Percentiles rank a stretch among this genome's conserved stretches.
Evolutionary conservation across 148 eudicot genomes (phyloP).

Genomic region (Chenopodium suecicum): DNA sequence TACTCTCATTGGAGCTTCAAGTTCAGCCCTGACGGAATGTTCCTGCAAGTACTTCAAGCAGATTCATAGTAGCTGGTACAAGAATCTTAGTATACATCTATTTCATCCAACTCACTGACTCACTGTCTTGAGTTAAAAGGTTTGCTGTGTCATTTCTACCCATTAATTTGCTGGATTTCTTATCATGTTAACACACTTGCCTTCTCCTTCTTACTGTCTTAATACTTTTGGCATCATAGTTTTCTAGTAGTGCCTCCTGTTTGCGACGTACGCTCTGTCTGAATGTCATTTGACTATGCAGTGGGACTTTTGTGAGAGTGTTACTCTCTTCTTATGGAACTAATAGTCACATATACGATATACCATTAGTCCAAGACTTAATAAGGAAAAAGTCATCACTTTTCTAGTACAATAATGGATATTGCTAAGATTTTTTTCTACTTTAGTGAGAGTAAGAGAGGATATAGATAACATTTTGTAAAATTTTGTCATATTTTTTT

Average conservation of each 20-base stretch:
- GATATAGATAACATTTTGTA: no score
- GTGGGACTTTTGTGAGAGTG: no score
- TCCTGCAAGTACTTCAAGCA: background rate
- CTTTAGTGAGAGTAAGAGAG: no score
- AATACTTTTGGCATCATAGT: background rate
- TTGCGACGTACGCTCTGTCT: background rate
- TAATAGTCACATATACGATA: background rate
- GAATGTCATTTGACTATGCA: background rate
- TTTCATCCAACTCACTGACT: no score
- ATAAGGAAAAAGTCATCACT: no score
- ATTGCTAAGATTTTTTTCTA: no score
- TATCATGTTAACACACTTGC: background rate
- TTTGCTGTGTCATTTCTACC: background rate
- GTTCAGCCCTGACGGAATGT: background rate
- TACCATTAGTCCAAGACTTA: no score
- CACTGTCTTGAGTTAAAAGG: no score
- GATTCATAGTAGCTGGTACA: background rate
- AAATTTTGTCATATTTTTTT: no score
- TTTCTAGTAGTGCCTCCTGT: background rate
- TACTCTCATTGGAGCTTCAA: background rate
- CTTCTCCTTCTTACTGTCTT: no score
- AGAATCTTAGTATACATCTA: no score
- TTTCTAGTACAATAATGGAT: no score
- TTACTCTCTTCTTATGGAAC: background rate
- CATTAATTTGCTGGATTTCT: background rate